These are phyloP conservation scores for Calocybe gangraenosa DNA, from an alignment of 768 basidiomycete genomes.

Conservation along the genomic window DNA sequence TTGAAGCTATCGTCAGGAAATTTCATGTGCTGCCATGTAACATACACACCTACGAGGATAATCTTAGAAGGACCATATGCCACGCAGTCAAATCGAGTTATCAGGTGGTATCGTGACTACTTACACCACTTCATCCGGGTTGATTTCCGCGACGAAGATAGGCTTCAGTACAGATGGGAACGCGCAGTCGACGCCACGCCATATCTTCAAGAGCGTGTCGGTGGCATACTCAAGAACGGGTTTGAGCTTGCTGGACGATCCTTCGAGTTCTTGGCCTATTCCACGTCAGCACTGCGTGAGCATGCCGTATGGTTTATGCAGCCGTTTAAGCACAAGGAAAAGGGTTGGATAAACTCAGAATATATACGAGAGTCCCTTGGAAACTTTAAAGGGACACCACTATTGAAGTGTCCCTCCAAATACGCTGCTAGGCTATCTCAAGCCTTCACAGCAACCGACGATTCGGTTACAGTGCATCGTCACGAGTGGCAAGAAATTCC, in stretches of 20 bases:
- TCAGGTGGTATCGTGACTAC: slow-evolving; percentile 58
- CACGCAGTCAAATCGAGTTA: slow-evolving; percentile 76
- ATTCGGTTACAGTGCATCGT: slow-evolving; percentile 52
- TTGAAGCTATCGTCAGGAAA: slow-evolving; percentile 28
- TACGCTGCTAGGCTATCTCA: slow-evolving; percentile 81
- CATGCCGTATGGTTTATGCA: slow-evolving; percentile 83
- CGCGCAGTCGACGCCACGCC: slow-evolving; percentile 54
- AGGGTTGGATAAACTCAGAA: slow-evolving; percentile 46
- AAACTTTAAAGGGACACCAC: slow-evolving; percentile 49
- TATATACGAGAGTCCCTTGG: slow-evolving; percentile 63
- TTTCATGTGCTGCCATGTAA: slow-evolving; percentile 72
- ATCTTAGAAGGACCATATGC: slow-evolving; percentile 74
- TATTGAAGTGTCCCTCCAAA: slow-evolving; percentile 64
- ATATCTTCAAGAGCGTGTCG: slow-evolving; percentile 58
- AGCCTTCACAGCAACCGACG: slow-evolving; percentile 80
- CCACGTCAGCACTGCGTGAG: slow-evolving; percentile 68
- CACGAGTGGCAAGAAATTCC: slow-evolving; percentile 60
- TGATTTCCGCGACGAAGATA: slow-evolving; percentile 82
- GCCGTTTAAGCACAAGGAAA: slow-evolving; percentile 48
- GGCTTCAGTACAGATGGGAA: slow-evolving; percentile 68
- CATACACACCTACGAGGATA: slow-evolving; percentile 70
- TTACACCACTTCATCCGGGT: slow-evolving; percentile 76
- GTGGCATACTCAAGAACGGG: slow-evolving; percentile 54
- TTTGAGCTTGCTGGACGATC: slow-evolving; percentile 65
- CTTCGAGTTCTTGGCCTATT: slow-evolving; percentile 84